Base-by-base conservation (phyloP, 1,139 yeast genomes). In the Yamadazyma triangularis region DNA sequence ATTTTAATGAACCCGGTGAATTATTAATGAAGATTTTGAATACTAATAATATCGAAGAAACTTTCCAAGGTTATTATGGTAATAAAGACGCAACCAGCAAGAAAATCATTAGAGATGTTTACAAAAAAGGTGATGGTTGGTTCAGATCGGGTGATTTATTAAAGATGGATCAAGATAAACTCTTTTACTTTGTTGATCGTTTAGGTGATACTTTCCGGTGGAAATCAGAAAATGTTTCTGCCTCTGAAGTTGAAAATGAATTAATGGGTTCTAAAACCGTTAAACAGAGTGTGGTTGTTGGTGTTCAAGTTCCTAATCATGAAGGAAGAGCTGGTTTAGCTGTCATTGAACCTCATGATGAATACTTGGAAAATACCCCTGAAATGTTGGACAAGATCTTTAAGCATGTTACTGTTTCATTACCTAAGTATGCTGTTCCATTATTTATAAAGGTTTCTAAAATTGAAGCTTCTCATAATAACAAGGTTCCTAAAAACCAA, bases 261-360 rank as follows among this genome's bases (percentile, higher is more conserved):
- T 53, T 74, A 25, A 61, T 70, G 59, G 84, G 83, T n/a, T 66
- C 73, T 15, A 51, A 60, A 38, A 58, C 61, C 8, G 61, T 87
- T 36, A 65, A 68, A 37, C 86, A 85, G 50, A 74, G 79, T 3
- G 93, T 87, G 28, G 95, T 89, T 23, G 96, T 89, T 26, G 98
- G 97, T 13, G 88, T 88, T 12, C 69, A 72, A 47, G 82, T 91
- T 13, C 94, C 94, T 7, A 72, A 79, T 35, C 94, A 88, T 50
- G 97, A 89, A 58, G 98, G 98, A 29, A 73, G 96, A 47, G 95
- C 96, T 8, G 97, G 98, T 0, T 86, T 64, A 54, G 95, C 94
- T 0, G 83, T 87, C 4, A 53, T 88, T 13, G 81, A 81, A 48
- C 73, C 80, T 2, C 49, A 53, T 12, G 69, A 67, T 8, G 60